Conservation (phyloP, 2,329 filamentous ascomycete genomes). For the Colletotrichum aenigma region DNA sequence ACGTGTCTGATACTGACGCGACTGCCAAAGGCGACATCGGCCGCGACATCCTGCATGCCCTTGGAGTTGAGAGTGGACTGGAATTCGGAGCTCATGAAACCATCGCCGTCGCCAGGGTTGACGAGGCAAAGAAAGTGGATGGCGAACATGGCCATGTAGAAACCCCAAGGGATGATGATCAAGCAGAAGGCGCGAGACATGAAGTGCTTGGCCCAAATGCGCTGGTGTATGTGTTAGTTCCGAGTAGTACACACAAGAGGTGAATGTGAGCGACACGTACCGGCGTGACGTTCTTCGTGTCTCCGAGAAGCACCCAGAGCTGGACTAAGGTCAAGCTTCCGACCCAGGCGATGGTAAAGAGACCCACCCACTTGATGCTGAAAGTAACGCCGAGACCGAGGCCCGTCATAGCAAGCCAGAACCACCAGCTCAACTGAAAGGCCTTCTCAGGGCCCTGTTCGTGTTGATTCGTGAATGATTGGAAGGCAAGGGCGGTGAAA, state of each 20-base stretch:
- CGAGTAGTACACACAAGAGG: background rate
- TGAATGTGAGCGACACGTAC: constrained; percentile 44
- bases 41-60: constrained; percentile 92
- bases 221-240: constrained; percentile 42
- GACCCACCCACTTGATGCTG: constrained; percentile 98
- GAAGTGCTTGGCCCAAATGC: constrained; percentile 92
- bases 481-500: constrained; percentile 87
- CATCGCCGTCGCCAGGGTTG: constrained; percentile 96
- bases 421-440: constrained; percentile 94
- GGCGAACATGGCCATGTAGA: constrained; percentile 97
- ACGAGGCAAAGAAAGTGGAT: constrained; percentile 94
- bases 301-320: constrained; percentile 93
- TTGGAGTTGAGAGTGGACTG: constrained; percentile 97
- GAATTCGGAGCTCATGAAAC: constrained; percentile 99
- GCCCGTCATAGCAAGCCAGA: constrained; percentile 90
- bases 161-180: constrained; percentile 83
- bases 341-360: constrained; percentile 99
- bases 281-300: constrained; percentile 82
- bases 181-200: constrained; percentile 90
- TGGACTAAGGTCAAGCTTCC: constrained; percentile 88
- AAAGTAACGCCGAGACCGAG: constrained; percentile 86
- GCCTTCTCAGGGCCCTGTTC: constrained; percentile 89
- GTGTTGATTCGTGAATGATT: constrained; percentile 94
- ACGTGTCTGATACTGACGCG: constrained; percentile 86
- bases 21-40: constrained; percentile 89